These are phyloP conservation scores for Blyttiomyces sp. DNA, from an alignment of 371 early-diverging fungal genomes.

Conservation along the genomic window DNA sequence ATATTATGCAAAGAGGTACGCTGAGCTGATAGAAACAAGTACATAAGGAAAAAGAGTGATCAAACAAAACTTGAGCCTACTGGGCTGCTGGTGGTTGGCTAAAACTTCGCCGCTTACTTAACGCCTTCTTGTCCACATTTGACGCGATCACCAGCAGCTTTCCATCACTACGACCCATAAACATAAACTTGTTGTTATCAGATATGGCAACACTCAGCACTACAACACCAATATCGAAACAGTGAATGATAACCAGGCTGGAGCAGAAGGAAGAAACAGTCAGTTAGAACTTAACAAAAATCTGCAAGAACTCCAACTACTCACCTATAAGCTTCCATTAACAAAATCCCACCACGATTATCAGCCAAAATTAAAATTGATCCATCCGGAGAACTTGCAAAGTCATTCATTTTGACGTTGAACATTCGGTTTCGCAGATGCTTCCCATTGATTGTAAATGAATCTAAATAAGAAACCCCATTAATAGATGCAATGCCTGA, in stretches of 20 bases:
- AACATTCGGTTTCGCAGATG: conserved; percentile 18
- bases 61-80: no score
- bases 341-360: conserved; percentile 24
- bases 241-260: conserved; percentile 28
- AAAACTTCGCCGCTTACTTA: no score
- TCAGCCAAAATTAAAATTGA: conserved; percentile 25
- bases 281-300: background rate
- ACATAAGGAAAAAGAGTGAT: no score
- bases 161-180: conserved; percentile 36
- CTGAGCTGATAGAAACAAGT: no score
- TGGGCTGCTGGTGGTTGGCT: no score
- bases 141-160: conserved; percentile 25
- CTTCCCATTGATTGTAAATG: conserved; percentile 36
- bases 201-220: conserved; percentile 24
- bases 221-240: conserved; percentile 28
- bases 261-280: background rate
- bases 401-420: conserved; percentile 16
- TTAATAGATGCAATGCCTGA: background rate
- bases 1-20: no score
- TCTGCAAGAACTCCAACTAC: background rate
- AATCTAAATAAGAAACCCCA: conserved; percentile 25
- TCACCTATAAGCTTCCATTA: conserved; percentile 24
- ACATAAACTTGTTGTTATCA: conserved; percentile 20
- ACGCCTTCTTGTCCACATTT: no score
- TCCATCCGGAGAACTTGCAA: conserved; percentile 20